Conservation (phyloP, 2,329 filamentous ascomycete species). For the Apiospora malaysiana region DNA sequence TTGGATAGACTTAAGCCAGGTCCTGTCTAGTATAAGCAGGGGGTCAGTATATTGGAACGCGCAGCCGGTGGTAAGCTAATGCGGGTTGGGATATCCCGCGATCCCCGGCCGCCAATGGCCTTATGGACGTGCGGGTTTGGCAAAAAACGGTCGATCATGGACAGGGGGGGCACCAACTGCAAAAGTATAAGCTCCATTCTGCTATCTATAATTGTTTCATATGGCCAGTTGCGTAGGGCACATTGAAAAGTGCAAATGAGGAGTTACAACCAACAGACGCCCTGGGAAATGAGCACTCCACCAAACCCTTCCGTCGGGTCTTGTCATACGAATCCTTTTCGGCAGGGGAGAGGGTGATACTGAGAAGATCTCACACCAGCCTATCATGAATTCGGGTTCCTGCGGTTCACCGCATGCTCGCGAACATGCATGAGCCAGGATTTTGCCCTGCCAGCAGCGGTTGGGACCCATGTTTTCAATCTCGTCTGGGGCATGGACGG, state of each 20-base stretch:
- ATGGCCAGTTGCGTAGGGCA: neutral
- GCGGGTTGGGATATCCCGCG: no score
- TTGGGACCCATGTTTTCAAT: neutral
- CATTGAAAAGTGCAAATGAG: neutral
- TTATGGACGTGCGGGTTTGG: no score
- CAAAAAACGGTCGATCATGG: neutral
- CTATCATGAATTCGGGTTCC: neutral
- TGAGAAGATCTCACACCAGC: no score
- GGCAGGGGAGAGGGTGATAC: no score
- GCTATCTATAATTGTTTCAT: neutral
- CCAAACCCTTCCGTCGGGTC: neutral
- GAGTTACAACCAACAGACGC: neutral
- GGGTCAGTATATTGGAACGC: no score
- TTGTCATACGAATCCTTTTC: no score
- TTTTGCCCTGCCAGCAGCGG: neutral
- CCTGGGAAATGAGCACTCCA: neutral
- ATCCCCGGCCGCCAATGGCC: no score
- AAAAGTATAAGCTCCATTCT: neutral
- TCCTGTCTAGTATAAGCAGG: no score
- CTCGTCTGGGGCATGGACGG: no score
- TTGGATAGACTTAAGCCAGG: no score
- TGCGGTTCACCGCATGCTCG: neutral
- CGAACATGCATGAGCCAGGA: neutral
- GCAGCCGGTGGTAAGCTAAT: no score
- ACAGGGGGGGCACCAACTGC: neutral